These are phyloP conservation scores for Fraxinus paxiana DNA, from an alignment of 305 asterid species.

Conservation along the genomic window DNA sequence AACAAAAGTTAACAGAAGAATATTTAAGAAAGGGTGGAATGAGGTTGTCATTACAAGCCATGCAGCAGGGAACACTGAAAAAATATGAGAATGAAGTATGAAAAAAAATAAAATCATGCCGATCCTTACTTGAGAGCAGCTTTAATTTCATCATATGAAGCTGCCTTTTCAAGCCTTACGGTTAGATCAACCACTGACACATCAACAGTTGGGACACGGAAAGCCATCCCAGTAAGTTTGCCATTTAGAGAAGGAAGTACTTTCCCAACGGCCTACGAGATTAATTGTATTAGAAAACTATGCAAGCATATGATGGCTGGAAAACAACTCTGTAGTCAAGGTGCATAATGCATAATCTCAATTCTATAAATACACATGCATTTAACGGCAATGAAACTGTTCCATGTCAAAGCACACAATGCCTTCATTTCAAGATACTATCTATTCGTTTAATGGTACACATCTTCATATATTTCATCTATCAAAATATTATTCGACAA, in stretches of 20 bases:
- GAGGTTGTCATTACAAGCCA: background rate
- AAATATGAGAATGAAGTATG: background rate
- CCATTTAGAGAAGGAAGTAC: conserved; percentile 51
- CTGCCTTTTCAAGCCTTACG: conserved; percentile 46
- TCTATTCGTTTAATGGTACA: background rate
- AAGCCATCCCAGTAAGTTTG: conserved; percentile 52
- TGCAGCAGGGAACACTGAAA: background rate
- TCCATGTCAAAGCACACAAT: background rate
- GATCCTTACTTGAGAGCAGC: conserved; percentile 45
- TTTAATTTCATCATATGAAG: conserved; percentile 50
- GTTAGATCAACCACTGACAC: conserved; percentile 55
- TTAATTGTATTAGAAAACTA: background rate
- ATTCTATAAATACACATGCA: background rate
- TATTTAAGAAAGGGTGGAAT: background rate
- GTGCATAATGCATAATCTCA: background rate
- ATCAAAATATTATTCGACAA: background rate
- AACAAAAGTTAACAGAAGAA: background rate
- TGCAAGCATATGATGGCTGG: background rate
- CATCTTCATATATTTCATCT: background rate
- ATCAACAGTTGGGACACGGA: conserved; percentile 54
- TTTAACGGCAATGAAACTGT: background rate
- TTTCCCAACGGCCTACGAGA: conserved; percentile 49
- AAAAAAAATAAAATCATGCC: background rate
- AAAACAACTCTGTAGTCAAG: background rate
- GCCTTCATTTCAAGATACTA: background rate